Evolutionary conservation across 2,329 filamentous ascomycete species (phyloP), one percentile per base, ranked within the genome.

Genomic region (Rhytidhysteron rufulum): DNA sequence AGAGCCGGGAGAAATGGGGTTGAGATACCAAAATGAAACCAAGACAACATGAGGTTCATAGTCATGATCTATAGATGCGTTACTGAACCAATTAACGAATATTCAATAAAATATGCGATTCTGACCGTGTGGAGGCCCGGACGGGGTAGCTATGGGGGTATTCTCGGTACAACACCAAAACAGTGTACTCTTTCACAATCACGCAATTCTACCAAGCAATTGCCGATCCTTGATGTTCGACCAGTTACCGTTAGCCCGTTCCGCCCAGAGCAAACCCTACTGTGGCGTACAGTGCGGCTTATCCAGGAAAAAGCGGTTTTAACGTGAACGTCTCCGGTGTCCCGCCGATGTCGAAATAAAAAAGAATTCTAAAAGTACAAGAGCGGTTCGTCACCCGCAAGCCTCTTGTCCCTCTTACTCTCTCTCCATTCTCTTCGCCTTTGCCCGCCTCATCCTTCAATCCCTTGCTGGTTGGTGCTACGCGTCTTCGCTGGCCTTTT

Each of bases 21-120:
- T 43, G 47, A 59, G 54, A 52, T 52, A 53, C 41, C 43, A 50
- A 35, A 35, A 35, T 13, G 24, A 13, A 27, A 22, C n/a, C n/a
- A n/a, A n/a, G n/a, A n/a, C n/a, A n/a, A n/a, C n/a, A n/a, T n/a
- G n/a, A n/a, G n/a, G n/a, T n/a, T n/a, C n/a, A n/a, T n/a, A n/a
- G n/a, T n/a, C n/a, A n/a, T n/a, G n/a, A n/a, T n/a, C n/a, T n/a
- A n/a, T n/a, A n/a, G n/a, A n/a, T n/a, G n/a, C n/a, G n/a, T n/a
- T n/a, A n/a, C n/a, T n/a, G n/a, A n/a, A n/a, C n/a, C n/a, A n/a
- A n/a, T n/a, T n/a, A n/a, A n/a, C n/a, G n/a, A n/a, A n/a, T n/a
- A n/a, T n/a, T n/a, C n/a, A n/a, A n/a, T n/a, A n/a, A n/a, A n/a
- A n/a, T n/a, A n/a, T n/a, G n/a, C n/a, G n/a, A n/a, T n/a, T n/a